Base-by-base conservation (phyloP, 352 stramenopile species). In the Phytophthora sojae region DNA sequence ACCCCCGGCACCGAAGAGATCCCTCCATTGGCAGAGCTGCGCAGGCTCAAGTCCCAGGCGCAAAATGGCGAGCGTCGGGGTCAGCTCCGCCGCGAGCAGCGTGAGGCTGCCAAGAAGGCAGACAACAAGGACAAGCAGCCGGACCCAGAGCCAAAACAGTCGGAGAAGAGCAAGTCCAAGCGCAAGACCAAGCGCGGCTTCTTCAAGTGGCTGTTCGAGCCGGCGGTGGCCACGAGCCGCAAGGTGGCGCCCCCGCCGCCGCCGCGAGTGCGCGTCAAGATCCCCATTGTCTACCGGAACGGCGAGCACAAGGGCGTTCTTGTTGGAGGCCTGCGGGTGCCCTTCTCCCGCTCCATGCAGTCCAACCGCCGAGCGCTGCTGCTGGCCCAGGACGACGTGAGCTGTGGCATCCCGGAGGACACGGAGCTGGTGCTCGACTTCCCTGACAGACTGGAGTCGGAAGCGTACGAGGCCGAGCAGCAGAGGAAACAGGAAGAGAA, bases 341-440 rank as follows among this genome's bases (percentile, higher is more conserved):
- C 71, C 0, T 81, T 76, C 63, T 81, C 69, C 9, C 55, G 75
- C 2, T 55, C 61, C 1, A 81, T 81, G 75, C 77, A 78, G 30
- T 50, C 67, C 4, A 75, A 81, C 30, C 63, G 63, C 5, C 60
- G 75, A 8, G 44, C 29, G 32, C 44, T 71, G 32, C 29, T 80
- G 12, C 26, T 77, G 14, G 53, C 71, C 6, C 59, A 65, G 58
- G 44, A 58, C 14, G 61, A 68, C 15, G 23, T 66, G 15, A 68
- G 59, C 51, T 50, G 26, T 26, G 29, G 7, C 19, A 80, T 80
- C 51, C 69, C 69, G 0, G 73, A 80, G 25, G 63, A 77, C 21
- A 25, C 14, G 0, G 69, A 77, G 42, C 8, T 75, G 3, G 15
- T 59, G 1, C 35, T 71, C n/a, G 35, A 61, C 32, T 80, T 80